phyloP scores from a whole-genome alignment of 495 filamentous ascomycete species.

The Penicillium verhagenii region DNA sequence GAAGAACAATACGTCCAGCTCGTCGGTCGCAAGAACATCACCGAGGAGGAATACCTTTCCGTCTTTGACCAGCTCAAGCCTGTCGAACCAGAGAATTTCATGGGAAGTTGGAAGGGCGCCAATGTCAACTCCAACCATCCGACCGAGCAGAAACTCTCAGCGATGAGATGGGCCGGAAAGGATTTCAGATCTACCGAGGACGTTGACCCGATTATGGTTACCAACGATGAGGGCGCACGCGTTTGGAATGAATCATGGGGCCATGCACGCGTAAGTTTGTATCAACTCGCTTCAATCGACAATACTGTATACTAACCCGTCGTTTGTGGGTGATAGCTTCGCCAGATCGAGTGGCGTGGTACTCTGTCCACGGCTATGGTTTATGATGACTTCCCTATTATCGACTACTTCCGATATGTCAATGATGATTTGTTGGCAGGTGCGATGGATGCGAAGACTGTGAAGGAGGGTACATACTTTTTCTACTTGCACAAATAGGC shows the following conservation, averaged over 20 bases:
- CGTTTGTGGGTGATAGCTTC: constrained; percentile 15
- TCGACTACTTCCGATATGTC: constrained; percentile 33
- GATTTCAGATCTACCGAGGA: constrained; percentile 25
- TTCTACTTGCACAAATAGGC: constrained; percentile 24
- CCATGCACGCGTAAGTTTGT: constrained; percentile 18
- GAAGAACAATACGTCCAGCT: constrained; percentile 18
- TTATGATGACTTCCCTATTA: constrained; percentile 29
- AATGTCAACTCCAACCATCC: constrained; percentile 26
- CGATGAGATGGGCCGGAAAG: constrained; percentile 28
- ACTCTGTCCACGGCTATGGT: constrained; percentile 26
- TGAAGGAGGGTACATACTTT: constrained; percentile 16
- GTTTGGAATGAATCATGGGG: constrained; percentile 16
- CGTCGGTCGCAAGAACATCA: constrained; percentile 6
- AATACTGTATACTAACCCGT: too few species aligned
- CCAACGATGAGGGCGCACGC: constrained; percentile 14
- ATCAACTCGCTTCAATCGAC: too few species aligned
- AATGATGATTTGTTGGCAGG: constrained; percentile 23
- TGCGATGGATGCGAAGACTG: constrained; percentile 30
- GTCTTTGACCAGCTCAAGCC: constrained; percentile 19
- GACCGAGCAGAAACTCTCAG: constrained; percentile 11
- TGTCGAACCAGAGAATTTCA: constrained; percentile 11
- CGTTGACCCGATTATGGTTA: constrained; percentile 28
- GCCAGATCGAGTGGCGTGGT: constrained; percentile 26
- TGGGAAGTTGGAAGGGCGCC: constrained; percentile 26
- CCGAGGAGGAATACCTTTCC: constrained; percentile 8